Conservation (phyloP, 2,329 filamentous ascomycete species). For the Juglanconis oblonga region DNA sequence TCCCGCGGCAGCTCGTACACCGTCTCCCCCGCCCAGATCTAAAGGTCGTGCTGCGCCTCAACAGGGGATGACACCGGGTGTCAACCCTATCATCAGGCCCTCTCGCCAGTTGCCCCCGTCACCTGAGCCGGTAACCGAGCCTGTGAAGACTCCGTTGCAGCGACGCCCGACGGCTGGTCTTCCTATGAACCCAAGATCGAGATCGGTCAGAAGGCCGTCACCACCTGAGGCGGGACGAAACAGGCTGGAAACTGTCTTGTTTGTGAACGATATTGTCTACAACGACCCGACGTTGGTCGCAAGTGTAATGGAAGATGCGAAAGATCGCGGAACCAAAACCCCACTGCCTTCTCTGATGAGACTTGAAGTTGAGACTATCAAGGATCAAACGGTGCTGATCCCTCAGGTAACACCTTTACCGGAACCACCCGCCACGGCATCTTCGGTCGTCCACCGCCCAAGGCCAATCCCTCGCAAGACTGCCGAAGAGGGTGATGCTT, state of each 20-base stretch:
- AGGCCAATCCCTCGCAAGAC: constrained; percentile 52
- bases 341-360: constrained; percentile 12
- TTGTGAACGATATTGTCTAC: constrained; percentile 55
- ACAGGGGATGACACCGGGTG: background rate
- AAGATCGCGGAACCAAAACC: constrained; percentile 28
- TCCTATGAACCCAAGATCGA: constrained; percentile 45
- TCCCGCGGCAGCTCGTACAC: background rate
- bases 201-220: constrained; percentile 29
- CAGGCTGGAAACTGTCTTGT: constrained; percentile 50
- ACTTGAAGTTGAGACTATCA: constrained; percentile 18
- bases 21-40: constrained; percentile 7
- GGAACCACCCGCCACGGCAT: constrained; percentile 21
- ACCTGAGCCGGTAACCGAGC: constrained; percentile 29
- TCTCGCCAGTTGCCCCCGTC: constrained; percentile 28
- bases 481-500: constrained; percentile 44
- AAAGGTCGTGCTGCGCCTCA: constrained; percentile 5
- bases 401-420: constrained; percentile 3
- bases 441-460: constrained; percentile 52
- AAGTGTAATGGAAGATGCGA: constrained; percentile 45
- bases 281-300: constrained; percentile 48
- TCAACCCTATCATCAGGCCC: constrained; percentile 26
- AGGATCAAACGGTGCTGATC: background rate
- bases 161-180: constrained; percentile 44
- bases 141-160: constrained; percentile 38
- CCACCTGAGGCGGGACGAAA: constrained; percentile 23